phyloP scores from a whole-genome alignment of 305 asterid genomes.

The Fraxinus ornus region DNA sequence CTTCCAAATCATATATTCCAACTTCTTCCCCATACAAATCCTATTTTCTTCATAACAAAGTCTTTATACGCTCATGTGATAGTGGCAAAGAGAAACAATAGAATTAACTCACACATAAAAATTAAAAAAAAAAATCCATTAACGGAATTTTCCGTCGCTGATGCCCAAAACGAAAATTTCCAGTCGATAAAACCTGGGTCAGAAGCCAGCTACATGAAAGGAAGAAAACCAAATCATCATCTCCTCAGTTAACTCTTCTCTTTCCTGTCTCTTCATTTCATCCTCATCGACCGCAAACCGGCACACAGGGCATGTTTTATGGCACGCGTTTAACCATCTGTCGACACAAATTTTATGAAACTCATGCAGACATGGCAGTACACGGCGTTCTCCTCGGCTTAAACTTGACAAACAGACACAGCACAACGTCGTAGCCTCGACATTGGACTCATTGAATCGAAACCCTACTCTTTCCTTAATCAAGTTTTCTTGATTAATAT shows the following conservation, averaged over 20 bases:
- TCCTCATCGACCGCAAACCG: constrained; percentile 42
- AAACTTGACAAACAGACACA: constrained; percentile 61
- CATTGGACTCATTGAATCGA: neutral
- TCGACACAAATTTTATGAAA: constrained; percentile 57
- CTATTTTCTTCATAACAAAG: neutral
- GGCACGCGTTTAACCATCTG: constrained; percentile 50
- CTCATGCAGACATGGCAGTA: constrained; percentile 68
- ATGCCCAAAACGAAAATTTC: neutral
- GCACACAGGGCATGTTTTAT: constrained; percentile 70
- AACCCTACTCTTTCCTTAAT: neutral
- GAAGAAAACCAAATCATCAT: constrained; percentile 84
- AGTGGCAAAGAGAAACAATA: neutral
- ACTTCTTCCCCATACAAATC: neutral
- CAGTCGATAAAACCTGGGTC: constrained; percentile 15
- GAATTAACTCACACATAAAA: neutral
- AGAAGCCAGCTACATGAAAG: constrained; percentile 77
- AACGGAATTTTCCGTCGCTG: neutral
- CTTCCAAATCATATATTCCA: neutral
- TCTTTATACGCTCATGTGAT: neutral
- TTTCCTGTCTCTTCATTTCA: constrained; percentile 15
- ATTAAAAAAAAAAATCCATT: neutral
- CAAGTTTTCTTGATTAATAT: neutral
- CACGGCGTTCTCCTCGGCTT: constrained; percentile 31
- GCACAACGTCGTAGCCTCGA: neutral
- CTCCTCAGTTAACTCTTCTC: constrained; percentile 55